phyloP scores from a whole-genome alignment of 495 filamentous ascomycete species.

The Pseudoneurospora amorphoporcata region DNA sequence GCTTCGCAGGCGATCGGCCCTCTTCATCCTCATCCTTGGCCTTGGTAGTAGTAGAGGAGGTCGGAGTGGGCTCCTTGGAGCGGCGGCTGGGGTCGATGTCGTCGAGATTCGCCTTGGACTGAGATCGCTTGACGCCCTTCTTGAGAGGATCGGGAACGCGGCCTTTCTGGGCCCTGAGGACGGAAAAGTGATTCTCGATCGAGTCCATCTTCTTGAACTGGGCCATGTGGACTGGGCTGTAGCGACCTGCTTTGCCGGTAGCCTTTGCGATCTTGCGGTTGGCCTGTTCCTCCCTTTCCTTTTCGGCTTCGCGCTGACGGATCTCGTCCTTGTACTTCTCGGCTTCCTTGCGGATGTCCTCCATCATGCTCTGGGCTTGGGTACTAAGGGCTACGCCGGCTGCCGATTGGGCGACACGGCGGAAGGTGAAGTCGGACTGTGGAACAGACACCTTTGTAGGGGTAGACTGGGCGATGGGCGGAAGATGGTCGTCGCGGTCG shows the following conservation, averaged over 20 bases:
- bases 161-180: constrained; percentile 55
- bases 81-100: constrained; percentile 27
- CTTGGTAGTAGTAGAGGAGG: constrained; percentile 25
- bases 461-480: constrained; percentile 27
- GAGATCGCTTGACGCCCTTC: constrained; percentile 49
- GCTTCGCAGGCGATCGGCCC: constrained; percentile 44
- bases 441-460: constrained; percentile 38
- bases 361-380: constrained; percentile 69
- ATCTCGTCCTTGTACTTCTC: constrained; percentile 52
- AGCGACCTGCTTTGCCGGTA: constrained; percentile 66
- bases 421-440: constrained; percentile 67
- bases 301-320: constrained; percentile 41
- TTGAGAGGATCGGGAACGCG: constrained; percentile 42
- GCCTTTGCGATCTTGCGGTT: constrained; percentile 66
- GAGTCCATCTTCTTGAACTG: constrained; percentile 97
- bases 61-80: constrained; percentile 26
- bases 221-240: constrained; percentile 71
- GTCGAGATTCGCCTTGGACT: constrained; percentile 55
- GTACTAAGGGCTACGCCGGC: constrained; percentile 51
- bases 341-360: constrained; percentile 59
- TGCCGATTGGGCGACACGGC: constrained; percentile 43
- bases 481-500: constrained; percentile 22
- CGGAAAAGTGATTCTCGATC: constrained; percentile 74
- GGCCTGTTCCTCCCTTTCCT: constrained; percentile 25
- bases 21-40: constrained; percentile 18